Evolutionary conservation across 2,329 filamentous ascomycete genomes (phyloP), one percentile per base, ranked within the genome.

Genomic region (Hypoxylon rubiginosum): DNA sequence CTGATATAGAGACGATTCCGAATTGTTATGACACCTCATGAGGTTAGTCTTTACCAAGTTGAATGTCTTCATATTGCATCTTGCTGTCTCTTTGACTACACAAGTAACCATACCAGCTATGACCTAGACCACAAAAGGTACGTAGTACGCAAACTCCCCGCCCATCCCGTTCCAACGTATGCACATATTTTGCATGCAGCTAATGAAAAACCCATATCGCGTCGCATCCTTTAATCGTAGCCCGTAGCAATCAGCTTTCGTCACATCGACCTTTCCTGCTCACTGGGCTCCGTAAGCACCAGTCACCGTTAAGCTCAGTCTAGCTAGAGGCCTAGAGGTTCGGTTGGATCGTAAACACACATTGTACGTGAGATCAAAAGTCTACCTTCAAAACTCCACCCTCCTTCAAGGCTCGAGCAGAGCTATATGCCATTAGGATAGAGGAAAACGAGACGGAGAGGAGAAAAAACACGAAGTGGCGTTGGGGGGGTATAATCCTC

Each of bases 401-500:
- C 53, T 26, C 53, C 30, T 41, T 15, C 26, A 19, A 55, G 55
- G 30, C 46, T 58, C 53, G 49, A 53, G 34, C 43, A 50, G 48
- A 63, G 46, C 51, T 39, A 48, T 49, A 45, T 46, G 43, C 48
- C 34, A 36, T 49, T 30, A 32, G 59, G 57, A 15, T 21, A 53
- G 55, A 45, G 55, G 39, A 51, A 58, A 58, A 15, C 46, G 61
- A 49, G 36, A 13, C 17, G 28, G 50, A 41, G 48, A 24, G 21
- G n/a, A n/a, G n/a, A n/a, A 24, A 58, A 69, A 63, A 45, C 30
- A 62, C n/a, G 49, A 58, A 60, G 46, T 55, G 59, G 57, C 45
- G 62, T 57, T 54, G 53, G 11, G 39, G 63, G 60, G 67, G 67
- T 70, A 70, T 70, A 70, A 64, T 70, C 67, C 62, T 70, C 67